A percentile compares a stretch with the other conserved stretches of the same genome.
phyloP scores from a whole-genome alignment of 176 grass and related monocot genomes.

The Pharus latifolius region DNA sequence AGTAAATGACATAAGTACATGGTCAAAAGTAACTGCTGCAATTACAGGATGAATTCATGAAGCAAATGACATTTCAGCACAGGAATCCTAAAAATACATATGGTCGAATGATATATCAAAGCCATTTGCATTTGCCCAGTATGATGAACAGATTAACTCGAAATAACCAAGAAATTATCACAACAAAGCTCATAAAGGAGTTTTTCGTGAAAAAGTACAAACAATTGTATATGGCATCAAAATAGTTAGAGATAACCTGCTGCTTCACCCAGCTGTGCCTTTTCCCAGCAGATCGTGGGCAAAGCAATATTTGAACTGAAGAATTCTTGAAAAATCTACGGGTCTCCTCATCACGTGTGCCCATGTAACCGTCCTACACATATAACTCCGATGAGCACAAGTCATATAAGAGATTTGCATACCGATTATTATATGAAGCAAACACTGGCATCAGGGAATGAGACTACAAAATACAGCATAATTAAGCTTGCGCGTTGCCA shows the following conservation, averaged over 20 bases:
- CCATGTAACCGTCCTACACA: constrained; percentile 76
- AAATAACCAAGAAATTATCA: background rate
- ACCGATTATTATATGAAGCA: no score
- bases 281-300: constrained; percentile 73
- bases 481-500: no score
- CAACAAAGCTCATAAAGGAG: no score
- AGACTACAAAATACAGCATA: no score
- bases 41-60: background rate
- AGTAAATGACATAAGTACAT: background rate
- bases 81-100: background rate
- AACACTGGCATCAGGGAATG: no score
- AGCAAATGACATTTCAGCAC: background rate
- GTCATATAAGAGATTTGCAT: no score
- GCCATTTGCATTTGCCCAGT: no score
- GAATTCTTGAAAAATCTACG: constrained; percentile 79
- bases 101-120: background rate
- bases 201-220: no score
- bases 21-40: background rate
- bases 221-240: background rate
- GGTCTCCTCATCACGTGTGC: constrained; percentile 80
- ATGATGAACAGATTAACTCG: background rate
- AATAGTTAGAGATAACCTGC: constrained; percentile 34
- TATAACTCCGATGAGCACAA: background rate
- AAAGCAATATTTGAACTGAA: constrained; percentile 70
- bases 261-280: constrained; percentile 67